Evolutionary conservation across 2,329 filamentous ascomycete genomes (phyloP).

Genomic region (Epichloe coenophiala): DNA sequence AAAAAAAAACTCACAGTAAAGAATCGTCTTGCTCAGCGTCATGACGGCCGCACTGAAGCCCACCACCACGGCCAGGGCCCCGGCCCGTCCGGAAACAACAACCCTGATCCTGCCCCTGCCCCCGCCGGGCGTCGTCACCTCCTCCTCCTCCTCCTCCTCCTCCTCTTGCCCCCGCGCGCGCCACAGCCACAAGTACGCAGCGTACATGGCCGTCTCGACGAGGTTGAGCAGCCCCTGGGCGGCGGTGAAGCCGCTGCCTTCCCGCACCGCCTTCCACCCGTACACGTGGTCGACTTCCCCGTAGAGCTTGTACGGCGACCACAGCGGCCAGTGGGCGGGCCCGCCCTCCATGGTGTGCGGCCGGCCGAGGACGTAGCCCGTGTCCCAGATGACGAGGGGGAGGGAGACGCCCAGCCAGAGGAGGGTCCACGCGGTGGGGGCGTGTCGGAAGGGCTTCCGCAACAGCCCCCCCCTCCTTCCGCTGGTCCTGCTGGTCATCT

Average conservation of each 20-base stretch:
- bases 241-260: constrained; percentile 58
- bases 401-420: constrained; percentile 63
- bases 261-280: constrained; percentile 58
- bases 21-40: constrained; percentile 48
- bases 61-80: constrained; percentile 31
- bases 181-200: constrained; percentile 36
- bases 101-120: constrained; percentile 5
- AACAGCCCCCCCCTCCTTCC: no score
- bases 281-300: constrained; percentile 70
- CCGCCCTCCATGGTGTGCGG: constrained; percentile 76
- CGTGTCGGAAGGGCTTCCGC: constrained; percentile 26
- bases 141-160: no score
- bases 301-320: constrained; percentile 68
- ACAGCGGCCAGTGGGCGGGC: constrained; percentile 56
- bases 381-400: constrained; percentile 73
- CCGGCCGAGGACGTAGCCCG: constrained; percentile 62
- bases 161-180: constrained; percentile 9
- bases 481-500: no score
- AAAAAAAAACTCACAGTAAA: constrained; percentile 37
- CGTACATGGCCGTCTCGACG: constrained; percentile 53
- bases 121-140: no score
- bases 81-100: constrained; percentile 28
- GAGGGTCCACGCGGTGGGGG: constrained; percentile 34
- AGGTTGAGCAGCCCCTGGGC: constrained; percentile 61
- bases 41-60: constrained; percentile 42